Evolutionary conservation across 768 basidiomycete species (phyloP), one percentile per base, ranked within the genome.

Genomic region (Lenzites betulinus): DNA sequence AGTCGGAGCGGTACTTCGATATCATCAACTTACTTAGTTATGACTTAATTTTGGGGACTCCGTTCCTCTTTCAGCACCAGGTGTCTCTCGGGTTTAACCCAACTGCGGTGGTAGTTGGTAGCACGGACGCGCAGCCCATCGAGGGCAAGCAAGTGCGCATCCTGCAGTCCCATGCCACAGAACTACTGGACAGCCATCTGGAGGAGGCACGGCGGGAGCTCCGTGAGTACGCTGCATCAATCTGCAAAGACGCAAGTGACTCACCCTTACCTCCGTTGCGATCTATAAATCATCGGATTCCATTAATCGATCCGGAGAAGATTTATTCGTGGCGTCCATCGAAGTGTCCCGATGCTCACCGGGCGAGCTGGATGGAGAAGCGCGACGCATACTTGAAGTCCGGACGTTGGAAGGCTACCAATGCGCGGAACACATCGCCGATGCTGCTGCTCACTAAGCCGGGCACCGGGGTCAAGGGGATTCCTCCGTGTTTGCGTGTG

Each of bases 311-410:
- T 49, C 64, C 67, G 46, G 56, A 47, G 7, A 70, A 71, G 50
- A 51, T 68, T 0, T 77, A 78, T 48, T 59, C 61, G 0, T 81
- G 76, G 76, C 61, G 68, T 5, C 70, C 70, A 1, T 70, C 71
- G 1, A 60, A 60, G 1, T 82, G 81, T 53, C 75, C 75, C 2
- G 74, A 77, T 30, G 67, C 68, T 1, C 61, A 71, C 8, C 57
- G 64, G 12, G 49, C 52, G 0, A 52, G 61, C 1, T 76, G 73
- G 74, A 28, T 28, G 0, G 64, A 65, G 41, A 77, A 77, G 51
- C 54, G 64, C 0, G 69, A 75, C 15, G 65, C 66, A 0, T 76
- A 75, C 58, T 49, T 73, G 0, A 47, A 54, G 16, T 65, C 70
- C 0, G 75, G 74, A 0, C 64, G 73, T 0, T 78, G 76, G 76